Conservation (phyloP, 805 yeast species). For the Wickerhamiella australiensis region DNA sequence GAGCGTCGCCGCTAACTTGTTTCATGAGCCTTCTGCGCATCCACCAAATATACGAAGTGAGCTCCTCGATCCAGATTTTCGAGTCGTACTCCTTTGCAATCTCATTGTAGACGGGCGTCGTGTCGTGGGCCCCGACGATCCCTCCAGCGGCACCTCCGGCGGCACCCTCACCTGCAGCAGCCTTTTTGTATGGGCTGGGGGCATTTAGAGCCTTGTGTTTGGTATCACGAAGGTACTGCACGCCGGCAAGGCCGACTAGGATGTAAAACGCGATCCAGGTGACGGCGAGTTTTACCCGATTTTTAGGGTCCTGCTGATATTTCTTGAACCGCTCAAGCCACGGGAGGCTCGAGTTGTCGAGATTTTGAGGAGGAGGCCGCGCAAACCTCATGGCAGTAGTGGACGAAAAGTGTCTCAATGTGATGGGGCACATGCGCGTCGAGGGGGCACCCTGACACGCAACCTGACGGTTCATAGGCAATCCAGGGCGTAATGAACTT, state of each 20-base stretch:
- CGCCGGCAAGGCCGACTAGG: conserved; percentile 19
- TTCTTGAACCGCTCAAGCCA: background rate
- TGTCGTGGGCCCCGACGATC: conserved; percentile 39
- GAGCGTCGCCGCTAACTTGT: conserved; percentile 72
- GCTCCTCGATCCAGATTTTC: conserved; percentile 65
- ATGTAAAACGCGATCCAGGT: conserved; percentile 19
- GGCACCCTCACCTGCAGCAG: conserved; percentile 15
- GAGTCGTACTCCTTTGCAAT: conserved; percentile 73
- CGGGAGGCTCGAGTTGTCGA: background rate
- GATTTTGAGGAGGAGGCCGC: conserved; percentile 2
- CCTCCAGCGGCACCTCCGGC: background rate
- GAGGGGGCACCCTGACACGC: too few relatives aligned
- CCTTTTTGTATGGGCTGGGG: conserved; percentile 24
- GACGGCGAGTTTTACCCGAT: conserved; percentile 16
- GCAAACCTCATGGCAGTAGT: background rate
- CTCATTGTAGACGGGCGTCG: conserved; percentile 50
- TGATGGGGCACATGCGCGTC: too few relatives aligned
- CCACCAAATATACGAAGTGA: conserved; percentile 34
- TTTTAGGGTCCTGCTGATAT: conserved; percentile 15
- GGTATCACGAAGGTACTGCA: conserved; percentile 27
- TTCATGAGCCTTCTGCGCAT: conserved; percentile 71
- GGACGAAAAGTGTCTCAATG: background rate
- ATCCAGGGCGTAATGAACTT: too few relatives aligned
- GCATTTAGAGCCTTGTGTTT: conserved; percentile 29
- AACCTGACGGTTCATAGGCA: too few relatives aligned